Conservation (phyloP, 2,329 filamentous ascomycete species). For the Elsinoe necatrix region DNA sequence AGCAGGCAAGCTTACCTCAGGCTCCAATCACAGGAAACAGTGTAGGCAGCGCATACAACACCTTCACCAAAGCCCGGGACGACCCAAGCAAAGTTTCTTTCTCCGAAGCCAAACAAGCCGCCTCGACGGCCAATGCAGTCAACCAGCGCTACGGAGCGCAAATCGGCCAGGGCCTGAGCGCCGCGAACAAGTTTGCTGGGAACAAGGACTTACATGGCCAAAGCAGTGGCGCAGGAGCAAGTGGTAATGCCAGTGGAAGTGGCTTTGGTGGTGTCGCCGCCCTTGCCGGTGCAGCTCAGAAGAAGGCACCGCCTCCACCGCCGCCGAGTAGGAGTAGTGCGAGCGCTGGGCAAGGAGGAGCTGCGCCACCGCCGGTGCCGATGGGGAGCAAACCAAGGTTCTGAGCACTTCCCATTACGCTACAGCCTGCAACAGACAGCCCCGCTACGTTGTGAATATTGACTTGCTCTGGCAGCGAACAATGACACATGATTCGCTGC, state of each 20-base stretch:
- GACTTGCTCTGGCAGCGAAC: too few relatives aligned
- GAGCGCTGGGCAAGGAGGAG: neutral
- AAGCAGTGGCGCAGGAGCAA: neutral
- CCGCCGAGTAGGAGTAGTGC: constrained; percentile 3
- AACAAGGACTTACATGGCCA: neutral
- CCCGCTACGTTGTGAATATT: too few relatives aligned
- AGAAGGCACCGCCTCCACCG: constrained; percentile 10
- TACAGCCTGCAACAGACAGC: too few relatives aligned
- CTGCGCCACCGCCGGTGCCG: constrained; percentile 11
- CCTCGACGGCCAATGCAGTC: constrained; percentile 58
- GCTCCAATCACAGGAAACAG: constrained; percentile 34
- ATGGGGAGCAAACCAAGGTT: constrained; percentile 13
- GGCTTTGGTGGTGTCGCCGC: constrained; percentile 2
- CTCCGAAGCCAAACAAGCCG: constrained; percentile 50
- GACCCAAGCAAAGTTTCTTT: constrained; percentile 55
- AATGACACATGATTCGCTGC: too few relatives aligned
- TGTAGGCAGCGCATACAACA: constrained; percentile 53
- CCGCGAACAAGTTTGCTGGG: constrained; percentile 7
- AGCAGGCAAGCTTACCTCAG: constrained; percentile 8
- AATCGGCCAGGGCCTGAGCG: constrained; percentile 4
- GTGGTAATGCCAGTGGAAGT: neutral
- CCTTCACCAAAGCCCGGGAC: constrained; percentile 51
- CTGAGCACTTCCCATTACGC: neutral
- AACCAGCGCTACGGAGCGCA: constrained; percentile 55
- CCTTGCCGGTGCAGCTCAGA: neutral